Percentiles rank a stretch among this genome's conserved stretches.
These are phyloP conservation scores for Crithidia brevicula DNA, from an alignment of 208 protist species.

Conservation along the genomic window DNA sequence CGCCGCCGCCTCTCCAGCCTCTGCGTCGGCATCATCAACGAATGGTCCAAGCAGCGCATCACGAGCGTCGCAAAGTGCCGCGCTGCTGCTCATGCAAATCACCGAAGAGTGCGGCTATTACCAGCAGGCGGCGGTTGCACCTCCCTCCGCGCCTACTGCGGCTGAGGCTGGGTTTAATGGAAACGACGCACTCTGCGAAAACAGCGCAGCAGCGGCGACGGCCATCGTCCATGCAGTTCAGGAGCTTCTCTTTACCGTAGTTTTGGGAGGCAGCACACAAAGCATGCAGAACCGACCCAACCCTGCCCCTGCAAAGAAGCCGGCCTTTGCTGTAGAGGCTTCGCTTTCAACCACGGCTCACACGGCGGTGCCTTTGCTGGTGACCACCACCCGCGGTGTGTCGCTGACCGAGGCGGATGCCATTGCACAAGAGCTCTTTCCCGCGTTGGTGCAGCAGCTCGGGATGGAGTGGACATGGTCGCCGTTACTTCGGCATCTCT, in stretches of 20 bases:
- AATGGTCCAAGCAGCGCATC: neutral
- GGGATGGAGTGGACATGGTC: conserved; percentile 90
- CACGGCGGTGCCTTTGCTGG: neutral
- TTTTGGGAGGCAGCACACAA: conserved; percentile 43
- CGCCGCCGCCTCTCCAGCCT: neutral
- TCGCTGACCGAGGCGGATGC: conserved; percentile 67
- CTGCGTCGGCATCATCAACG: neutral
- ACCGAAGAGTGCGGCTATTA: conserved; percentile 28
- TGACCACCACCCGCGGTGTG: conserved; percentile 50
- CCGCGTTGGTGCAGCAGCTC: conserved; percentile 69
- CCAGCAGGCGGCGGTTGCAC: conserved; percentile 8
- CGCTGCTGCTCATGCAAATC: conserved; percentile 24
- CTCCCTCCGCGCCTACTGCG: too few species aligned
- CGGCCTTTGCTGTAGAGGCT: neutral
- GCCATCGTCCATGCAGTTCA: conserved; percentile 55
- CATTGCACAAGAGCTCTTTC: conserved; percentile 55
- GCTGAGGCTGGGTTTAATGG: neutral
- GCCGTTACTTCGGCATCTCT: conserved; percentile 51
- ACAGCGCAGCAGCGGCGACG: neutral
- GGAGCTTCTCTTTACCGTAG: conserved; percentile 65
- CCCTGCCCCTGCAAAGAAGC: conserved; percentile 7
- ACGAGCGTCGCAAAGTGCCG: conserved; percentile 15
- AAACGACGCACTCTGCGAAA: neutral
- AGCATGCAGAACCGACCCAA: conserved; percentile 33
- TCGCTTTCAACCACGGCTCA: neutral